A percentile compares a stretch with the other conserved stretches of the same genome.
Evolutionary conservation across 768 basidiomycete species (phyloP).

Genomic region (Tylopilus cervinicoccineus): DNA sequence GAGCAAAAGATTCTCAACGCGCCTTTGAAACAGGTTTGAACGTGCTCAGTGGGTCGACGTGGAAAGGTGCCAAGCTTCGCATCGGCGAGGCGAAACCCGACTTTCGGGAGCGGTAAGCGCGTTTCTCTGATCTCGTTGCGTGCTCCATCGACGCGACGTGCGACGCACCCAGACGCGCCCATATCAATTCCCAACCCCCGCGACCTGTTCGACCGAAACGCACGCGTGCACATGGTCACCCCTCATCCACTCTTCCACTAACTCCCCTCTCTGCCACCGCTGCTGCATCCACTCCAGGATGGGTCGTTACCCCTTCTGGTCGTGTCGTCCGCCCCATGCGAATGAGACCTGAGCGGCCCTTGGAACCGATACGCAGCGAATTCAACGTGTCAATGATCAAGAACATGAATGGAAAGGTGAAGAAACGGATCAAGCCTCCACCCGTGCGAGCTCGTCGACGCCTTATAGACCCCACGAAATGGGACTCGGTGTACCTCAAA

Average conservation of each 20-base stretch:
- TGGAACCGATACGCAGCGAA: constrained; percentile 30
- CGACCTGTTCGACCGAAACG: constrained; percentile 38
- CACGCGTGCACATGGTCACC: constrained; percentile 37
- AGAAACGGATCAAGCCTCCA: constrained; percentile 45
- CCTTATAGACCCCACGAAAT: constrained; percentile 71
- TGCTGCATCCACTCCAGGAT: constrained; percentile 54
- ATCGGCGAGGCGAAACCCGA: constrained; percentile 83
- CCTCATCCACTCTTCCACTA: constrained; percentile 61
- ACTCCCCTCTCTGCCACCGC: constrained; percentile 58
- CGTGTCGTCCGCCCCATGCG: constrained; percentile 62
- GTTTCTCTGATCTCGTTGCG: not conserved
- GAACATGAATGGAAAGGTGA: constrained; percentile 32
- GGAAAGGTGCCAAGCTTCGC: constrained; percentile 84
- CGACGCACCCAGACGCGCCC: constrained; percentile 6
- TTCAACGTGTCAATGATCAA: constrained; percentile 4
- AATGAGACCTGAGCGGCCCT: constrained; percentile 65
- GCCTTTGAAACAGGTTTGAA: constrained; percentile 54
- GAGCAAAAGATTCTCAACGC: not conserved
- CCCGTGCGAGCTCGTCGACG: constrained; percentile 54
- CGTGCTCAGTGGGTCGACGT: constrained; percentile 73
- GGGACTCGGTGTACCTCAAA: constrained; percentile 66
- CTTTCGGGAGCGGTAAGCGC: constrained; percentile 53
- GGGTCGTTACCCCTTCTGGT: constrained; percentile 67
- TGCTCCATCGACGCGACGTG: not conserved
- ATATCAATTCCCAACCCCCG: constrained; percentile 15